Base-by-base conservation (phyloP, 768 basidiomycete genomes). In the Exidia glandulosa region DNA sequence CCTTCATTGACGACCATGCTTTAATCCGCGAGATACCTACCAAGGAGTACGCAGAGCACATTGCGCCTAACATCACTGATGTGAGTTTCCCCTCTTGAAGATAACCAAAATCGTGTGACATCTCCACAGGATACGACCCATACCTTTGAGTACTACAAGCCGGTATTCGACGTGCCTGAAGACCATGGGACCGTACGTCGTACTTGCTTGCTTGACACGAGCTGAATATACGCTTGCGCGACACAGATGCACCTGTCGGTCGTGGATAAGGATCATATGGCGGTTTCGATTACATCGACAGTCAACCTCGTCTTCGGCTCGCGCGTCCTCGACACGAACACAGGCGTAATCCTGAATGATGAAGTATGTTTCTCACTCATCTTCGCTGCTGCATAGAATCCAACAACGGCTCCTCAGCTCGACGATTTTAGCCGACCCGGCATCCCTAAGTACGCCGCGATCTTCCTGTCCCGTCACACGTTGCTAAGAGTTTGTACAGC, bases 351-450 rank as follows among this genome's bases (percentile, higher is more conserved):
- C 57, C 72, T 97, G 45, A 97, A 97, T 66, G 84, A 98, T 66
- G 90, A 95, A 77, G 84, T 80, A 65, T 64, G 72, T 59, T n/a
- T n/a, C n/a, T n/a, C n/a, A n/a, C n/a, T n/a, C 52, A 23, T n/a
- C 7, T 56, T 27, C 37, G 27, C 36, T 37, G 13, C 14, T 25
- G 31, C 36, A 52, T 59, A 32, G 29, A 19, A 36, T 48, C 54
- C 30, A n/a, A 45, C 61, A 14, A 36, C 23, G 19, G 45, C 5
- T 7, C 3, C 23, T 30, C 58, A 85, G 81, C 90, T 92, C 88
- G 90, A 93, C 63, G 95, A 98, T 71, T 97, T 97, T 70, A 88
- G 92, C 12, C 85, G 76, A 1, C 94, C 94, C 1, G 92, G 88
- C 2, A 71, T 72, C n/a, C 81, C 90, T 5, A 95, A 96, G 50